Conservation (phyloP, 495 filamentous ascomycete genomes). For the Amorphotheca resinae region DNA sequence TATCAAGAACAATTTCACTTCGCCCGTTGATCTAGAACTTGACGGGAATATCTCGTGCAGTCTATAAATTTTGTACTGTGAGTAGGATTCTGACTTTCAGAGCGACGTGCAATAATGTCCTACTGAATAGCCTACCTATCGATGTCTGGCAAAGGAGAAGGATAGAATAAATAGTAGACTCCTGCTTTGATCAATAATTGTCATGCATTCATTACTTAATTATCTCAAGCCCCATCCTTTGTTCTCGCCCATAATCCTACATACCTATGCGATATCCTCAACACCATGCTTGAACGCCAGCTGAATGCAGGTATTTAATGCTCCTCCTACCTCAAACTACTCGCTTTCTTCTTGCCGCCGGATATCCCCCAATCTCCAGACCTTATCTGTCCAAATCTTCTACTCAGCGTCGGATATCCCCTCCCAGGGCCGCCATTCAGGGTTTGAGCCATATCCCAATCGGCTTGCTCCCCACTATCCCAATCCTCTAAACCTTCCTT, state of each 20-base stretch:
- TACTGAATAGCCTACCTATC: too few relatives aligned
- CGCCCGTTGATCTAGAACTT: too few relatives aligned
- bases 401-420: conserved; percentile 14
- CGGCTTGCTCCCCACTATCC: conserved; percentile 12
- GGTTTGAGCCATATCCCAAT: conserved; percentile 9
- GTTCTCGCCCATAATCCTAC: background rate
- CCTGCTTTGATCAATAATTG: background rate
- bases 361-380: conserved; percentile 17
- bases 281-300: background rate
- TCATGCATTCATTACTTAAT: background rate
- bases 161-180: background rate
- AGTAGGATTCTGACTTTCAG: too few relatives aligned
- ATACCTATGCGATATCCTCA: too few relatives aligned
- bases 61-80: too few relatives aligned
- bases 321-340: conserved; percentile 18
- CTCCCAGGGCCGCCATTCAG: conserved; percentile 8
- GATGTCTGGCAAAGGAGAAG: too few relatives aligned
- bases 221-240: background rate
- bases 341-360: conserved; percentile 15
- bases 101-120: too few relatives aligned
- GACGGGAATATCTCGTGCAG: too few relatives aligned
- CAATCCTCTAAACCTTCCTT: conserved; percentile 9
- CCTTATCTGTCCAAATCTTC: conserved; percentile 16
- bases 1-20: too few relatives aligned
- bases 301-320: background rate